Evolutionary conservation across 257 asterid species (phyloP), one percentile per base, ranked within the genome.

Genomic region (Fraxinus cuspidata): DNA sequence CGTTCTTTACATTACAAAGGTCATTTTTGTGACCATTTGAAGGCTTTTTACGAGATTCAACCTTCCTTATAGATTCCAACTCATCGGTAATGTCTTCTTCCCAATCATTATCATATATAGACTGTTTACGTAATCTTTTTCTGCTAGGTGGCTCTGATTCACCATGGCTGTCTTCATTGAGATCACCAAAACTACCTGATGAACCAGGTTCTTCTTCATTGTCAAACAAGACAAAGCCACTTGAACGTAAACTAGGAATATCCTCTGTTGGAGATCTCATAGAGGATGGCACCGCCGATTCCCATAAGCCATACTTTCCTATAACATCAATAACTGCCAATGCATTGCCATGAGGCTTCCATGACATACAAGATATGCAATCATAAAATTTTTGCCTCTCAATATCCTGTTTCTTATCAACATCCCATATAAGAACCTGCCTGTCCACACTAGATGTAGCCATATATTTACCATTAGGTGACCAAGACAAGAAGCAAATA

Each of bases 341-440:
- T 66, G 97, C 97, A 86, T 93, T 96, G 29, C 98, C 99, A 66
- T 86, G 90, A 63, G 97, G 98, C 85, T 92, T 96, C 99, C 99
- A 96, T 28, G 92, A 90, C 91, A 96, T 88, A 79, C 95, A 81
- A 83, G 92, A 84, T 84, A 96, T 85, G 86, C 85, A 84, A 74
- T 90, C 91, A 34, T 85, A 87, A 74, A 96, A 93, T 76, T 90
- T 96, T 85, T 96, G 99, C 85, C 97, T 87, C 44, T 92, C 98
- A 75, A 96, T 88, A 76, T 96, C 99, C 81, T 83, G 97, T 83
- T 90, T 96, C 90, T 90, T 89, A 51, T 87, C 94, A 70, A 92
- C 97, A 87, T 96, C 97, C 99, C 99, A 96, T 66, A 96, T 84
- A 77, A 96, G 87, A 77, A 96, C 84, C 87, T 93, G 98, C 67